Evolutionary conservation across 176 grass and related monocot genomes (phyloP), one percentile per base, ranked within the genome.

Genomic region (Raddia distichophylla): DNA sequence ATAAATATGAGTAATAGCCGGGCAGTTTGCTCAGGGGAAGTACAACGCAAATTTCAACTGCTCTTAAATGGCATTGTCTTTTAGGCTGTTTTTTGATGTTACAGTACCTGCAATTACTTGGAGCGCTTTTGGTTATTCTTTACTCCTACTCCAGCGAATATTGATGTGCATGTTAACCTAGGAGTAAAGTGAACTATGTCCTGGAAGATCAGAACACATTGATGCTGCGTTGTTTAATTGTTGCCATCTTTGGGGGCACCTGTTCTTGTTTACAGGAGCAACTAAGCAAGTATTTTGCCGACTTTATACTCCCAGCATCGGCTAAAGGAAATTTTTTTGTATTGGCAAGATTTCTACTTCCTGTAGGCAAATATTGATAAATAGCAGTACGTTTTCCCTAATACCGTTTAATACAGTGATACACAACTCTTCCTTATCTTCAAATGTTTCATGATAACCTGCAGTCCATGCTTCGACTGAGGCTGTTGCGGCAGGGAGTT

Each of bases 401-500:
- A 17, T 55, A 67, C 43, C 8, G 52, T 80, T 19, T 27, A 62
- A 2, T 75, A 17, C 55, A 66, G 43, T 48, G 32, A 2, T 75
- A 17, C 55, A 66, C 17, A 37, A 34, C 43, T 45, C n/a, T 8
- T 52, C 48, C 61, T 90, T 20, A 74, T 83, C 17, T 77, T 48
- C 1, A 15, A 19, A 49, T 85, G 47, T 37, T 81, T 8, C 74
- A 62, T 80, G 22, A 55, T 78, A 68, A 18, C n/a, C 74, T 90
- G 42, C 87, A 99, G 97, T 93, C 97, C 69, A 99, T 94, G 89
- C 91, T 99, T 54, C 92, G 80, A 73, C 74, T 99, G 6, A 91
- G 89, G 49, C 71, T 95, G 34, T 78, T 93, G 42, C 89, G 84
- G 45, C 90, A 82, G 46, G 85, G 77, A 87, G 78, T 79, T 72